phyloP scores from a whole-genome alignment of 495 filamentous ascomycete species.

The Ramalina peruviana region DNA sequence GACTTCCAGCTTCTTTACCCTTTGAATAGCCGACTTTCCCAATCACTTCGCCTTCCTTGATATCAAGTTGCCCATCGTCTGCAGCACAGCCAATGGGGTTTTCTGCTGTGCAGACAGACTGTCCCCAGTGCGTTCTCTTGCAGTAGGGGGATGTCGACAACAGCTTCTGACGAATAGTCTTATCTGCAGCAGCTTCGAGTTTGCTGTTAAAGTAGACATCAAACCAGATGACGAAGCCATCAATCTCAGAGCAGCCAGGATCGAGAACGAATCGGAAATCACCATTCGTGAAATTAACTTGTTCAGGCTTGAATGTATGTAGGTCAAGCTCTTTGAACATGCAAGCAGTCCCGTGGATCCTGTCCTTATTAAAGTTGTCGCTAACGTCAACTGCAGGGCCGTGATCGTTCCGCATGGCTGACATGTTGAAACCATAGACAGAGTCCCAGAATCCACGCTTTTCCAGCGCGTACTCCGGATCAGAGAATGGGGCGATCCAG shows the following conservation, averaged over 20 bases:
- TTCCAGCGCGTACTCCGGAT: conserved; percentile 61
- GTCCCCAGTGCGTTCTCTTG: conserved; percentile 35
- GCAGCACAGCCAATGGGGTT: too few relatives aligned
- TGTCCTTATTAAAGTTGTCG: conserved; percentile 45
- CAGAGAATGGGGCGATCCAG: conserved; percentile 71
- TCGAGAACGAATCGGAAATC: conserved; percentile 39
- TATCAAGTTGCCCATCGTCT: too few relatives aligned
- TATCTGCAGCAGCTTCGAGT: conserved; percentile 23
- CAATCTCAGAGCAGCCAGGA: conserved; percentile 36
- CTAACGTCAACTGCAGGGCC: too few relatives aligned
- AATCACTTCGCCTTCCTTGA: too few relatives aligned
- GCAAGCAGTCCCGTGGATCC: conserved; percentile 33
- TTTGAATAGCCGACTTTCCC: too few relatives aligned
- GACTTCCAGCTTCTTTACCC: too few relatives aligned
- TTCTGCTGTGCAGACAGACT: too few relatives aligned
- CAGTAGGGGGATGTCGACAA: conserved; percentile 41
- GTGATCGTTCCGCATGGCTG: conserved; percentile 31
- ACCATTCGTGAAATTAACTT: conserved; percentile 39
- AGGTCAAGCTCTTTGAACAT: conserved; percentile 43
- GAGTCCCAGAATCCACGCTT: conserved; percentile 58
- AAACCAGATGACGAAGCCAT: conserved; percentile 51
- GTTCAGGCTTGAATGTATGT: conserved; percentile 39
- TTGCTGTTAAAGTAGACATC: conserved; percentile 46
- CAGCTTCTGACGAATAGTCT: conserved; percentile 29
- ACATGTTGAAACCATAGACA: conserved; percentile 45